These are phyloP conservation scores for Tetragonia tetragonoides DNA, from an alignment of 148 eudicot genomes.

Conservation along the genomic window DNA sequence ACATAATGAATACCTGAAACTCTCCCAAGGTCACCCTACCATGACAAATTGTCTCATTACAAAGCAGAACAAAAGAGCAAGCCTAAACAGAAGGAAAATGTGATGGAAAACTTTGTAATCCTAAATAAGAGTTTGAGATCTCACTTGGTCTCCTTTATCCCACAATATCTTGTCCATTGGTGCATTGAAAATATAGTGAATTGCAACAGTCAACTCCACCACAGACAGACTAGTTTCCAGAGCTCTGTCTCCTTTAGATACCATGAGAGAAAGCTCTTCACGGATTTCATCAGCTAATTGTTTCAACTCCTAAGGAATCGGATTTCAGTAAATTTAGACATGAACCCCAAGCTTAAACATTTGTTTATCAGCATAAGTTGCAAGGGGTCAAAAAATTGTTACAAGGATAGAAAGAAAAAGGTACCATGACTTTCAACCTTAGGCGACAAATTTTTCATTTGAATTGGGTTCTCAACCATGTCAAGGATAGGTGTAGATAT, in stretches of 20 bases:
- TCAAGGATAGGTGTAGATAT: conserved; percentile 82
- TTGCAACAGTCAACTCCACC: conserved; percentile 83
- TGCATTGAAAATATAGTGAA: conserved; percentile 79
- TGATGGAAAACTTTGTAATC: neutral
- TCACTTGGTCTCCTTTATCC: conserved; percentile 84
- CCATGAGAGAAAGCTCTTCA: conserved; percentile 56
- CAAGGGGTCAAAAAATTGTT: neutral
- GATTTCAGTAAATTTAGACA: conserved; percentile 23
- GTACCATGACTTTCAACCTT: conserved; percentile 63
- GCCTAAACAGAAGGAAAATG: conserved; percentile 1
- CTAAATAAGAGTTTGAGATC: conserved; percentile 9
- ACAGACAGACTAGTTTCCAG: conserved; percentile 61
- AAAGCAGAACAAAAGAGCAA: neutral
- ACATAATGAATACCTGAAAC: neutral
- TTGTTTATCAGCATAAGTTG: neutral
- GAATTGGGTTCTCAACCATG: conserved; percentile 73
- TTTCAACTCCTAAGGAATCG: conserved; percentile 63
- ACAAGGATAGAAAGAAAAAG: conserved; percentile 32
- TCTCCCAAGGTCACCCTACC: neutral
- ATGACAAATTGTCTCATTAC: neutral
- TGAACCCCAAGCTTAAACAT: neutral
- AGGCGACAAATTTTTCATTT: conserved; percentile 71
- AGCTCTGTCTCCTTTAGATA: conserved; percentile 50
- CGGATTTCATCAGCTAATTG: conserved; percentile 77
- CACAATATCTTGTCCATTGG: conserved; percentile 91